Evolutionary conservation across 306 rosid species (phyloP).

Genomic region (Quercus glauca): DNA sequence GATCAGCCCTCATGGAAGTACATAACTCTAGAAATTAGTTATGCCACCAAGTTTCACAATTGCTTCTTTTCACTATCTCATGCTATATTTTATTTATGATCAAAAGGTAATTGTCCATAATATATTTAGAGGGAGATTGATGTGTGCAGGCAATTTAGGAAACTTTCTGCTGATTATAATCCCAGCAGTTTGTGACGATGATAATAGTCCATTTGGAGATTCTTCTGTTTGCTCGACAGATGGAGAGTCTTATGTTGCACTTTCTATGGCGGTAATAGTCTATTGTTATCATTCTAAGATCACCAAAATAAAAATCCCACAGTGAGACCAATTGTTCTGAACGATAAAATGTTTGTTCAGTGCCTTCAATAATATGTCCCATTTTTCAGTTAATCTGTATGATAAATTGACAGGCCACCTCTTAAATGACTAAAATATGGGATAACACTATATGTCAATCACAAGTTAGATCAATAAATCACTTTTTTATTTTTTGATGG

Average conservation of each 20-base stretch:
- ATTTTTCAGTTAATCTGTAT: background rate
- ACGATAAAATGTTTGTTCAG: background rate
- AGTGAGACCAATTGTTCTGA: background rate
- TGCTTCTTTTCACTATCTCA: no score
- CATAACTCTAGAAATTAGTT: background rate
- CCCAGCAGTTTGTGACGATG: background rate
- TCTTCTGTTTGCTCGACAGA: background rate
- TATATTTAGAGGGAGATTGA: background rate
- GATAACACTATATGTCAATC: background rate
- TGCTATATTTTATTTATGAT: no score
- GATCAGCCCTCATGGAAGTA: background rate
- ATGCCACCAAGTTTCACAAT: background rate
- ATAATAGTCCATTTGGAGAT: conserved; percentile 1
- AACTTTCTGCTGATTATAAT: background rate
- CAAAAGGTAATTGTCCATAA: background rate
- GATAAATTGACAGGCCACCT: background rate
- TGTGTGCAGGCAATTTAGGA: conserved; percentile 7
- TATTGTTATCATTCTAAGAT: background rate
- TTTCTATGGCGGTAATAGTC: conserved; percentile 12
- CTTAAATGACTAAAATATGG: background rate
- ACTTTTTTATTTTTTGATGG: background rate
- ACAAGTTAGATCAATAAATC: background rate
- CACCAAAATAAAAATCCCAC: background rate
- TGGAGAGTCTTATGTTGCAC: background rate
- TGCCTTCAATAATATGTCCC: background rate